Evolutionary conservation across 495 filamentous ascomycete genomes (phyloP), one percentile per base, ranked within the genome.

Genomic region (Oleoguttula mirabilis): DNA sequence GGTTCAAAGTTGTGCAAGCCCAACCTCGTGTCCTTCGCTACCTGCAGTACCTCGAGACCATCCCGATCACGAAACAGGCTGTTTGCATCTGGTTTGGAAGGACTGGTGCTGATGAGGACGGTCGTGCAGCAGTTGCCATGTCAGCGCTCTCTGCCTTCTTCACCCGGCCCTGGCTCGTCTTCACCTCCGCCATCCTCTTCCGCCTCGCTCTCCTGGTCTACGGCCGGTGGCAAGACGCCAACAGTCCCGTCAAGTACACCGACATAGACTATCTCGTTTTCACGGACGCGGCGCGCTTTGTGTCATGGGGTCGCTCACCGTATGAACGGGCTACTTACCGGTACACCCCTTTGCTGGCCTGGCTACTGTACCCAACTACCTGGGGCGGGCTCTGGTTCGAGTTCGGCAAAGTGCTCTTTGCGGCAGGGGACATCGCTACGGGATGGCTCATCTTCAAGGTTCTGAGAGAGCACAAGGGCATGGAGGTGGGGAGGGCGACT

Each of bases 241-340:
- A 84, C 64, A 90, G 86, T 8, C 71, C 86, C 2, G 63, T 98
- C 52, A 94, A 94, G 63, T 98, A 95, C 70, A 98, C 92, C 39
- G 90, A 98, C 62, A 94, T 98, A 56, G 90, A 98, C 71, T 98
- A 98, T 68, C 77, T 82, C 52, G 90, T 98, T 47, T 98, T 98
- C 69, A 96, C 92, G n/a, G 87, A 94, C 59, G 90, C 90, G 8
- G 74, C 92, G 6, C 83, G 82, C 46, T 88, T 80, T 58, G 70
- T 84, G 31, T 62, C 70, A 0, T 66, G 60, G 20, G 68, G 81
- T 2, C 58, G 53, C 2, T 82, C 82, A 2, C 90, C 90, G 0
- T 98, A 98, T 60, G 64, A 69, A 17, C 73, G 90, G 23, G 90
- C 90, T 54, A 98, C 90, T 0, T 98, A 98, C 63, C 83, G 90